Evolutionary conservation across 495 filamentous ascomycete species (phyloP).

Genomic region (Stereocaulon alpinum): DNA sequence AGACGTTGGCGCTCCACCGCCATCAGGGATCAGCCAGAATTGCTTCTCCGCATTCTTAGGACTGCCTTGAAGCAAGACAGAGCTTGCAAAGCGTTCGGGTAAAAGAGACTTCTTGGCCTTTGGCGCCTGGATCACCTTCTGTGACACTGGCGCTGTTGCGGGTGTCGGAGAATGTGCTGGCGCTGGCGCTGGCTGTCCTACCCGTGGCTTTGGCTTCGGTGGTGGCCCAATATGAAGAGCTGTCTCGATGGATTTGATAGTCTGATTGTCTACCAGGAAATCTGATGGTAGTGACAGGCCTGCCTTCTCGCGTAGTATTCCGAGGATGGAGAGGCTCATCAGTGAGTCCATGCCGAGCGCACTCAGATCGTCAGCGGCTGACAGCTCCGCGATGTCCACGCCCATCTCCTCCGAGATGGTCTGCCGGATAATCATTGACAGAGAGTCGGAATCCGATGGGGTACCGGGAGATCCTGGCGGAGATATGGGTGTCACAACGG

Average conservation of each 20-base stretch:
- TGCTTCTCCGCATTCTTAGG: slow-evolving; percentile 34
- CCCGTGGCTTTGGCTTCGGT: slow-evolving; percentile 30
- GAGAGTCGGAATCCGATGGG: slow-evolving; percentile 13
- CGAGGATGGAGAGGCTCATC: slow-evolving; percentile 41
- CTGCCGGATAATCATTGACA: slow-evolving; percentile 19
- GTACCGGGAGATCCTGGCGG: slow-evolving; percentile 11
- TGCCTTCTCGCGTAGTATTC: slow-evolving; percentile 44
- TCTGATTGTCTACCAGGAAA: slow-evolving; percentile 22
- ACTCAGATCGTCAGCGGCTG: slow-evolving; percentile 32
- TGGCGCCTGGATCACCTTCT: slow-evolving; percentile 20
- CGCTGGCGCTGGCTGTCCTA: slow-evolving; percentile 13
- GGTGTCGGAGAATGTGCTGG: slow-evolving; percentile 3
- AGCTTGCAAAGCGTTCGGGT: slow-evolving; percentile 36
- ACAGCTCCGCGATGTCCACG: slow-evolving; percentile 52
- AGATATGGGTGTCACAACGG: slow-evolving; percentile 14
- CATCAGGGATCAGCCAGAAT: slow-evolving; percentile 43
- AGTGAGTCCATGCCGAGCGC: slow-evolving; percentile 45
- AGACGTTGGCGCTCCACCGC: slow-evolving; percentile 45
- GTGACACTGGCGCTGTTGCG: slow-evolving; percentile 19
- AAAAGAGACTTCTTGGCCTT: slow-evolving; percentile 16
- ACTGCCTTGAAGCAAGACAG: slow-evolving; percentile 41
- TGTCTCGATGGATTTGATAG: slow-evolving; percentile 26
- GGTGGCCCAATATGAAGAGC: slow-evolving; percentile 24
- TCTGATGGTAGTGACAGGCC: slow-evolving; percentile 15
- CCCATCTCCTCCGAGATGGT: slow-evolving; percentile 45